Percentiles rank a stretch among this genome's conserved stretches.
Conservation (phyloP, 1,284 basidiomycete genomes). For the Rhodotorula sp. region DNA sequence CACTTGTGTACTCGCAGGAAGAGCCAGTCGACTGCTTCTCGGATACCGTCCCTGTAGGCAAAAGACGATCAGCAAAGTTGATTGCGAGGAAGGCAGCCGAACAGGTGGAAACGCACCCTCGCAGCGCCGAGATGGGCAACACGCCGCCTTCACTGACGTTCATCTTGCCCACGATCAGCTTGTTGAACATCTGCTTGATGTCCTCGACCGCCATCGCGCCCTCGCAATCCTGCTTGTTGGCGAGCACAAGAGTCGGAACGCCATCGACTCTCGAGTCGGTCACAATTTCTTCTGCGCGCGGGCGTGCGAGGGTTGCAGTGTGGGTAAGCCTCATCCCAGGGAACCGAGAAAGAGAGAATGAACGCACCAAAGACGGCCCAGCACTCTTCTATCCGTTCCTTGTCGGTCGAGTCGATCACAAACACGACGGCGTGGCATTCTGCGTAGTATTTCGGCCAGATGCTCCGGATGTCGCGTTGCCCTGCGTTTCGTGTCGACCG, state of each 20-base stretch:
- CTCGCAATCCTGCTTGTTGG: constrained; percentile 87
- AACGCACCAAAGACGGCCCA: constrained; percentile 87
- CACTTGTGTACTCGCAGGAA: constrained; percentile 54
- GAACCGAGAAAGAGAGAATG: neutral
- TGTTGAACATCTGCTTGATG: constrained; percentile 55
- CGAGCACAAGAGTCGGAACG: constrained; percentile 80
- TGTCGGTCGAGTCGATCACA: constrained; percentile 84
- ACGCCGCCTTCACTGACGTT: constrained; percentile 55
- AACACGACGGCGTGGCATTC: constrained; percentile 92
- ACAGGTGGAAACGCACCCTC: constrained; percentile 65
- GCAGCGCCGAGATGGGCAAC: constrained; percentile 80
- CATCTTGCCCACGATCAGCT: constrained; percentile 43
- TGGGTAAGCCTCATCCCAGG: neutral
- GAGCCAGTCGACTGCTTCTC: constrained; percentile 87
- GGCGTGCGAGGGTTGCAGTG: neutral
- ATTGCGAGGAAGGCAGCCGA: neutral
- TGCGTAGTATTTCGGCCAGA: constrained; percentile 90
- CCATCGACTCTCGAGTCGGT: constrained; percentile 81
- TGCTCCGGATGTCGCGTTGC: constrained; percentile 82
- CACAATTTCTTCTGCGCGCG: constrained; percentile 68
- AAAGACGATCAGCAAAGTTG: neutral
- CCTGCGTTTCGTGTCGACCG: constrained; percentile 46
- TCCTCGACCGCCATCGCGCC: constrained; percentile 78
- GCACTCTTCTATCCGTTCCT: constrained; percentile 78
- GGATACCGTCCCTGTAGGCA: constrained; percentile 72